These are phyloP conservation scores for Oligophagozyma castellii DNA, from an alignment of 1,139 yeast genomes.

Conservation along the genomic window DNA sequence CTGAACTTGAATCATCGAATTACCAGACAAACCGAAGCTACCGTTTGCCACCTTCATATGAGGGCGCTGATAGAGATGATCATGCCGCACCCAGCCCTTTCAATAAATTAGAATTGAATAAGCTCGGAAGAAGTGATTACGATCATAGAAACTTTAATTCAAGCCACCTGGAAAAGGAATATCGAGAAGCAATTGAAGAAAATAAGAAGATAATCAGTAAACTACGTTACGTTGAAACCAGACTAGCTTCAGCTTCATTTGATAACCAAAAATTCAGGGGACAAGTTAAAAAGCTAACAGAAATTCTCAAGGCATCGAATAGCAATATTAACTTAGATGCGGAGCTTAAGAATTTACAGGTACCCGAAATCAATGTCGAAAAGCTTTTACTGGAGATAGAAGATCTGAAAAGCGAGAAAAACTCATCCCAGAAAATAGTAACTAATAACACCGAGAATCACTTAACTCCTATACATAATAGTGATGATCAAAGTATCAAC, in stretches of 20 bases:
- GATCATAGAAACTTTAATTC: no score
- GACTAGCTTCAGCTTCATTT: conserved; percentile 39
- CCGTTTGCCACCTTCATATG: no score
- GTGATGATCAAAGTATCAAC: conserved; percentile 20
- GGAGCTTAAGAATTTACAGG: conserved; percentile 11
- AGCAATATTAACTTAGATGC: conserved; percentile 19
- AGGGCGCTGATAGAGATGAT: no score
- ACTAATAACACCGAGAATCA: conserved; percentile 21
- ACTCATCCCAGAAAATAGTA: conserved; percentile 23
- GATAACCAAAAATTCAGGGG: conserved; percentile 35
- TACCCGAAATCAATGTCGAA: conserved; percentile 24
- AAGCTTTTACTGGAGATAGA: conserved; percentile 25
- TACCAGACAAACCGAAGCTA: no score
- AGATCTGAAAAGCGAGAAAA: conserved; percentile 28
- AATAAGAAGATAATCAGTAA: conserved; percentile 44
- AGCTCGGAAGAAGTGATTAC: no score
- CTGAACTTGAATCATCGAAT: no score
- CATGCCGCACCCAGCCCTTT: no score
- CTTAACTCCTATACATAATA: no score
- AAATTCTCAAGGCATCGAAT: conserved; percentile 18
- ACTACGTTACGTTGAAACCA: conserved; percentile 39
- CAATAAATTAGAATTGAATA: no score
- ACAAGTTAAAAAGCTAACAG: conserved; percentile 27
- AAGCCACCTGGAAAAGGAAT: conserved; percentile 3
- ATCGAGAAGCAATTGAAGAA: conserved; percentile 41